Percentiles rank a stretch among this genome's conserved stretches.
Conservation (phyloP, 805 yeast genomes). For the Candida ipomoeae region DNA sequence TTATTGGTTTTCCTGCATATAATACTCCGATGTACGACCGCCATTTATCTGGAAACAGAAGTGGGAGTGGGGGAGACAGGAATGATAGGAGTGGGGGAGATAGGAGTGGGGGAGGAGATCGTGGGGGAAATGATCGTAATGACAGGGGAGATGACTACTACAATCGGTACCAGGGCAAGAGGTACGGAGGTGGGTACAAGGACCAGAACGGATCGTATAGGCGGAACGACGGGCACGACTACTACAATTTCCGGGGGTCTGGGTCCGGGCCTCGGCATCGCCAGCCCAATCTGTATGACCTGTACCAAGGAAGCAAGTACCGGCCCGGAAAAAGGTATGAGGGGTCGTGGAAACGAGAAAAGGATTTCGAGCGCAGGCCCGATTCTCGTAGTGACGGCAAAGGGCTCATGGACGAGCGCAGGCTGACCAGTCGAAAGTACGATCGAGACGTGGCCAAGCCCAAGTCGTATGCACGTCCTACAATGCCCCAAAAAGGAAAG, state of each 20-base stretch:
- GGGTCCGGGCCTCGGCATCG: conserved; percentile 6
- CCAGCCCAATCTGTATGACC: conserved; percentile 6
- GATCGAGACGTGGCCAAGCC: conserved; percentile 2
- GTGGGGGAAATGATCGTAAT: background rate
- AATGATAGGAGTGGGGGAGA: background rate
- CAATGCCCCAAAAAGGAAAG: background rate
- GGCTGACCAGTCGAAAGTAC: conserved; percentile 9
- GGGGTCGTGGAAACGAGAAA: background rate
- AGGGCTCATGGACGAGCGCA: conserved; percentile 7
- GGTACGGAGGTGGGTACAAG: conserved; percentile 5
- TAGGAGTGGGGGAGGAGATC: background rate
- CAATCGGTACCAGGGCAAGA: conserved; percentile 7
- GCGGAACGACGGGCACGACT: conserved; percentile 11
- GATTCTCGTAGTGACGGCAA: background rate
- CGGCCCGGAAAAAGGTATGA: conserved; percentile 6
- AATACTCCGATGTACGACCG: background rate
- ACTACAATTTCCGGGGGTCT: conserved; percentile 10
- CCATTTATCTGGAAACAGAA: background rate
- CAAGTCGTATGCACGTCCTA: too few relatives aligned
- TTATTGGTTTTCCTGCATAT: too few relatives aligned
- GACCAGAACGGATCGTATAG: background rate
- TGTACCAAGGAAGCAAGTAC: conserved; percentile 16
- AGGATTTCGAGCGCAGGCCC: conserved; percentile 1
- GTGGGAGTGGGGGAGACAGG: conserved; percentile 4
- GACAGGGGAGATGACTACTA: conserved; percentile 5